Evolutionary conservation across 2,329 filamentous ascomycete genomes (phyloP).

Genomic region (Aspergillus glaucus): DNA sequence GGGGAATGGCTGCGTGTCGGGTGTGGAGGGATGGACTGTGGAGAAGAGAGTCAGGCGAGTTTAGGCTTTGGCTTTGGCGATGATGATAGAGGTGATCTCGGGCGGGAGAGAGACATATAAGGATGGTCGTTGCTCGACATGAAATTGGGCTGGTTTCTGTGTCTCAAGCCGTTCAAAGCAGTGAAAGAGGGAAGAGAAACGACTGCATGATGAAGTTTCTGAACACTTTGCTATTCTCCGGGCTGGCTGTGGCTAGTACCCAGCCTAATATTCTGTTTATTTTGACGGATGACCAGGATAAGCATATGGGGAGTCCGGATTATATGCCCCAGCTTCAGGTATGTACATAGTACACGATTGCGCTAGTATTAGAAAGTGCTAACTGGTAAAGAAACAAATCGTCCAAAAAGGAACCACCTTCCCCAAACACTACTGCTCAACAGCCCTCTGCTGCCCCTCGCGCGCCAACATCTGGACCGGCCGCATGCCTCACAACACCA

Average conservation of each 20-base stretch:
- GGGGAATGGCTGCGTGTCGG: not conserved
- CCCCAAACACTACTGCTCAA: slow-evolving; percentile 54
- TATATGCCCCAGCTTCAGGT: slow-evolving; percentile 48
- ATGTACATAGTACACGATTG: not conserved
- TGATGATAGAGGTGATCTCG: not conserved
- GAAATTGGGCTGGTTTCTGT: not conserved
- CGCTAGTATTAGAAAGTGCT: not conserved
- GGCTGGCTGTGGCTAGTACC: slow-evolving; percentile 13
- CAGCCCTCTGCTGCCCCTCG: slow-evolving; percentile 60
- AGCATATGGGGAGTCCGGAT: slow-evolving; percentile 21
- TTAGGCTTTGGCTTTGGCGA: not conserved
- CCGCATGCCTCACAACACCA: slow-evolving; percentile 61
- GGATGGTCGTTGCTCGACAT: not conserved
- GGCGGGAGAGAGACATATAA: not conserved
- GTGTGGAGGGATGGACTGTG: not conserved
- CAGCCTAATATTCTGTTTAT: slow-evolving; percentile 59
- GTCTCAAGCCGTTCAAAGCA: not conserved
- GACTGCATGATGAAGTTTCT: slow-evolving; percentile 9
- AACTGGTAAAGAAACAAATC: slow-evolving; percentile 46
- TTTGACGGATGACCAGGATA: slow-evolving; percentile 62
- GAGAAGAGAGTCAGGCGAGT: not conserved
- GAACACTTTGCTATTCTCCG: slow-evolving; percentile 6
- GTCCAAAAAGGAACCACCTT: slow-evolving; percentile 53
- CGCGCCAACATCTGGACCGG: slow-evolving; percentile 59
- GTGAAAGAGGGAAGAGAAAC: not conserved